Conservation (phyloP, 345 rosid genomes). For the Pistacia atlantica region DNA sequence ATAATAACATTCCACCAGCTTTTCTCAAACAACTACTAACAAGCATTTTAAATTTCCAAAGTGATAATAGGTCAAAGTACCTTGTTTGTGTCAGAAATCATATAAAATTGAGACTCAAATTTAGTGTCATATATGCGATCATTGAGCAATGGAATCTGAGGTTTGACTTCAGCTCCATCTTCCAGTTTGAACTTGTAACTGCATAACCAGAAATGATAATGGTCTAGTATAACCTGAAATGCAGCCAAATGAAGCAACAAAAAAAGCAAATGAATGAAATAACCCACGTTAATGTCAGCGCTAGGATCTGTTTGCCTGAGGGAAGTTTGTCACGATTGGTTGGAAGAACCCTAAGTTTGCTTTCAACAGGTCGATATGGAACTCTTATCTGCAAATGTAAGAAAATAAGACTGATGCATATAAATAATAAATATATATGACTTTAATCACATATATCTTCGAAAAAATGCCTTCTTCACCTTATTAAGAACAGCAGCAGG, state of each 20-base stretch:
- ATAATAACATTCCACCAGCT: constrained; percentile 3
- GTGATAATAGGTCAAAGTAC: constrained; percentile 36
- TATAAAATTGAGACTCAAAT: constrained; percentile 95
- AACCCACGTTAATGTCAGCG: constrained; percentile 82
- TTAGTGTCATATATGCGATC: constrained; percentile 94
- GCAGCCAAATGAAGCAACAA: constrained; percentile 10
- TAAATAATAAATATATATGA: too few species aligned
- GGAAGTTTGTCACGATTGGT: constrained; percentile 79
- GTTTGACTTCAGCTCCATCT: constrained; percentile 88
- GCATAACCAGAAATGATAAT: constrained; percentile 28
- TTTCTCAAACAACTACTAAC: constrained; percentile 8
- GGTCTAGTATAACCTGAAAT: constrained; percentile 20
- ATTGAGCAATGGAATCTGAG: constrained; percentile 84
- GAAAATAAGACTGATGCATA: not conserved
- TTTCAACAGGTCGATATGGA: constrained; percentile 83
- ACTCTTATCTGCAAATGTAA: constrained; percentile 61
- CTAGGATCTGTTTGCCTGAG: constrained; percentile 88
- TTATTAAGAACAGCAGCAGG: constrained; percentile 81
- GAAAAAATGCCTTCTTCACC: constrained; percentile 42
- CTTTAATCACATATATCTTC: not conserved
- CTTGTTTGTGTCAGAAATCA: constrained; percentile 94
- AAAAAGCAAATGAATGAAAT: constrained; percentile 17
- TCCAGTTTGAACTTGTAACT: constrained; percentile 95
- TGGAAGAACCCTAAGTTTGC: constrained; percentile 72
- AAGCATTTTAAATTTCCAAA: not conserved